Base-by-base conservation (phyloP, 1,284 basidiomycete species). In the Leccinum pallidistipes region DNA sequence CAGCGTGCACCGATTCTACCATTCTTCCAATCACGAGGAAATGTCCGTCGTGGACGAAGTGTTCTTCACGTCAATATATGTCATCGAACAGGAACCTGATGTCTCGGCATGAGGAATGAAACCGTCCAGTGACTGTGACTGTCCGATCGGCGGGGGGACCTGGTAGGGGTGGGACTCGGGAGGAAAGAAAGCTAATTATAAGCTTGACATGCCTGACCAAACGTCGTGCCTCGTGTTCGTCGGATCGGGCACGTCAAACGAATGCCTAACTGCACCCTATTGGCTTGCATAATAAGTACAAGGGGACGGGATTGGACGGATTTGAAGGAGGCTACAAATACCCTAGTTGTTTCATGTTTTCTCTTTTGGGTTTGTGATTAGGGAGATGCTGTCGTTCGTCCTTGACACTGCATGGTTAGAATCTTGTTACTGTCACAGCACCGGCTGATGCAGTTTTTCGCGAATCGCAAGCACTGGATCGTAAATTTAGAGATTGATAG, bases 51-150 rank as follows among this genome's bases (percentile, higher is more conserved):
- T 31, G 29, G 56, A 65, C 1, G 59, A 62, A 1, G 18, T 45
- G 18, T 62, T 45, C 49, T 38, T 62, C 21, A 64, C 63, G 54
- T 65, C 59, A 14, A 16, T 65, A 43, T 58, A 21, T 45, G 18
- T 58, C 36, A 47, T 65, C 12, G 64, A 58, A 34, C 64, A 57
- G 24, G 64, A 56, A 14, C 53, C 27, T 14, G 49, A 52, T 4
- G 14, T 8, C 14, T 40, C 45, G 52, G 32, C 21, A 8, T 56
- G 43, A 62, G 21, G 50, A 51, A 36, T 8, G 12, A 21, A 3
- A 32, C 27, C 16, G 12, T 11, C 18, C 12, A 14, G 3, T 38
- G 36, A 38, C 47, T 18, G 47, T 24, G 12, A 21, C 45, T 47
- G 10, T 45, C 43, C 43, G 2, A 50, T 18, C 21, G 21, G 12